Evolutionary conservation across 257 asterid species (phyloP), one percentile per base, ranked within the genome.

Genomic region (Cynanchum wilfordii): DNA sequence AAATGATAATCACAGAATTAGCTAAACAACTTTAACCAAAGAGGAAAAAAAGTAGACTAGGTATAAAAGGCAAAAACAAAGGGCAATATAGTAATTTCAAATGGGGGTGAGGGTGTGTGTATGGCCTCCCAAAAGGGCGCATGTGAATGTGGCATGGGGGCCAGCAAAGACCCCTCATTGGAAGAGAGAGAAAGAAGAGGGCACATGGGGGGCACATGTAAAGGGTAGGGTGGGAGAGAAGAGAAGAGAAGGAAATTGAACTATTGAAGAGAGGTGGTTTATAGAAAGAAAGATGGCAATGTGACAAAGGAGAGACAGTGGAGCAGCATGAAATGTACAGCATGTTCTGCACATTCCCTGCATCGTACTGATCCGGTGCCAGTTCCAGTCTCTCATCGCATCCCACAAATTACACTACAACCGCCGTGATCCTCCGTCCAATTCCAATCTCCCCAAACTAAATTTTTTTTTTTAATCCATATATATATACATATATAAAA

Each of bases 301-400:
- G 96, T 84, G 95, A 85, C 76, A 81, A 82, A 80, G 92, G 73
- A 30, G 84, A 81, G 87, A 87, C 89, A 87, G 84, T 85, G 89
- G 81, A 83, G 87, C 89, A 88, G 86, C 89, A 90, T 87, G 82
- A 88, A 86, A 84, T 88, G 91, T 84, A 87, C 79, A 79, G 75
- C 96, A 88, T 91, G 97, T 91, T 92, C 95, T 92, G 91, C 97
- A 87, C 95, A 91, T 92, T 91, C 96, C 95, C 93, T 82, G 93
- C 93, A 88, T 86, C 78, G 82, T 79, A 65, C 83, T 82, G 70
- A 70, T 69, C 82, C 75, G 30, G 12, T 74, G 47, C 55, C 78
- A 49, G 47, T 25, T n/a, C 58, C 72, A 20, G 66, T 4, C 33
- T 20, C 52, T 55, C 56, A 49, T 1, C 40, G 3, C 40, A 4